Conservation (phyloP, 257 asterid species). For the Paraleonurus japonicus region DNA sequence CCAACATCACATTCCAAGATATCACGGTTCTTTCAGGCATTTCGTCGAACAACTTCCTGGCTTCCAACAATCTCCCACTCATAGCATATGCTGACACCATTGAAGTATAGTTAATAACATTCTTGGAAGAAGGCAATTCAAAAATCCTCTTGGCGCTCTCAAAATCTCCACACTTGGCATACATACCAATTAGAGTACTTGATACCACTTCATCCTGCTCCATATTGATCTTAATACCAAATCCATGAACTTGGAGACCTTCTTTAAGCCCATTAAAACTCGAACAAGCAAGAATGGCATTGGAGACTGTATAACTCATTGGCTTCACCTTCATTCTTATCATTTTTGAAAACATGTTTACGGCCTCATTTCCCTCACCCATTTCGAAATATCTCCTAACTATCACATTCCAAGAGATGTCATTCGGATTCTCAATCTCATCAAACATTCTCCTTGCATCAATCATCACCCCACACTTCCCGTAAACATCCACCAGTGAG, state of each 20-base stretch:
- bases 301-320: slow-evolving; percentile 68
- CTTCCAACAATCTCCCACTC: slow-evolving; percentile 50
- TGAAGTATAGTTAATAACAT: slow-evolving; percentile 54
- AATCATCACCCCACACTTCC: slow-evolving; percentile 61
- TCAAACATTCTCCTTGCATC: slow-evolving; percentile 83
- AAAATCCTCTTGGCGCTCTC: slow-evolving; percentile 52
- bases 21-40: slow-evolving; percentile 62
- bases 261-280: slow-evolving; percentile 47
- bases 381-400: slow-evolving; percentile 73
- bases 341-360: slow-evolving; percentile 60
- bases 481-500: slow-evolving; percentile 76
- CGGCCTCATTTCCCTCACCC: slow-evolving; percentile 56
- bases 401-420: slow-evolving; percentile 83
- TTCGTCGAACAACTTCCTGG: slow-evolving; percentile 58
- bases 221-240: slow-evolving; percentile 46
- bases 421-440: slow-evolving; percentile 60
- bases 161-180: slow-evolving; percentile 61
- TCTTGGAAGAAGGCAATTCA: slow-evolving; percentile 45
- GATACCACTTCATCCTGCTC: slow-evolving; percentile 57
- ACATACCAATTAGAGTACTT: slow-evolving; percentile 61
- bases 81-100: slow-evolving; percentile 58
- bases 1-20: slow-evolving; percentile 83
- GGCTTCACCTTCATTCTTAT: slow-evolving; percentile 48
- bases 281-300: slow-evolving; percentile 67
- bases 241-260: slow-evolving; percentile 76